Conservation (phyloP, 352 stramenopile genomes). For the Plasmopara viticola region DNA sequence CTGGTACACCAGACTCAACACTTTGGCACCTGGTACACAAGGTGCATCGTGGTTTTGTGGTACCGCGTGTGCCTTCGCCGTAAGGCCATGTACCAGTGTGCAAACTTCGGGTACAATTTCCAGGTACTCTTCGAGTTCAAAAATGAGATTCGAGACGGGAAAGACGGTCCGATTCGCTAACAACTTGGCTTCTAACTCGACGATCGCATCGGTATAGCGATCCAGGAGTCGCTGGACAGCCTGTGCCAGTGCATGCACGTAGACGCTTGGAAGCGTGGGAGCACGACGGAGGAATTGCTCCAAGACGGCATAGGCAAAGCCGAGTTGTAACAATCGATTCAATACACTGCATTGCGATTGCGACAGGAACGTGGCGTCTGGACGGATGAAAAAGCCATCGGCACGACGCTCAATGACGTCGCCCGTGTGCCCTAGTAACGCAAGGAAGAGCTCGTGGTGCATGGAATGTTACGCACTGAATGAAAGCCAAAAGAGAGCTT, state of each 20-base stretch:
- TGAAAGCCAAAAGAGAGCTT: neutral
- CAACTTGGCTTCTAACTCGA: slow-evolving; percentile 48
- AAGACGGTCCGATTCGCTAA: slow-evolving; percentile 38
- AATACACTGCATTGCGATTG: slow-evolving; percentile 46
- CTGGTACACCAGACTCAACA: slow-evolving; percentile 43
- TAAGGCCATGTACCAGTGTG: slow-evolving; percentile 39
- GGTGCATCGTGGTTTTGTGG: slow-evolving; percentile 1
- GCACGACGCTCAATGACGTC: slow-evolving; percentile 49
- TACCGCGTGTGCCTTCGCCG: neutral
- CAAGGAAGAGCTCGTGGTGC: slow-evolving; percentile 77
- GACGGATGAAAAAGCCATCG: slow-evolving; percentile 55
- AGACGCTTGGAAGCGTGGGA: slow-evolving; percentile 34
- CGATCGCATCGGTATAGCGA: slow-evolving; percentile 47
- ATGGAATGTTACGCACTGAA: slow-evolving; percentile 17
- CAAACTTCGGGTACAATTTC: slow-evolving; percentile 59
- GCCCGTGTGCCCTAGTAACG: slow-evolving; percentile 56
- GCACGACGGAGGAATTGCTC: slow-evolving; percentile 36
- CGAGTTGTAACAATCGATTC: slow-evolving; percentile 49
- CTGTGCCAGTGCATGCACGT: slow-evolving; percentile 53
- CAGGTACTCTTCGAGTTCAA: slow-evolving; percentile 55
- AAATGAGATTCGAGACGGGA: slow-evolving; percentile 57
- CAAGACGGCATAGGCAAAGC: slow-evolving; percentile 41
- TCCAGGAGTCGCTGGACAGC: slow-evolving; percentile 42
- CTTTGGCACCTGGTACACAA: slow-evolving; percentile 28
- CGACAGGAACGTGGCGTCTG: slow-evolving; percentile 37